Evolutionary conservation across 805 yeast species (phyloP).

Genomic region (Lipomyces spencermartinsiae): DNA sequence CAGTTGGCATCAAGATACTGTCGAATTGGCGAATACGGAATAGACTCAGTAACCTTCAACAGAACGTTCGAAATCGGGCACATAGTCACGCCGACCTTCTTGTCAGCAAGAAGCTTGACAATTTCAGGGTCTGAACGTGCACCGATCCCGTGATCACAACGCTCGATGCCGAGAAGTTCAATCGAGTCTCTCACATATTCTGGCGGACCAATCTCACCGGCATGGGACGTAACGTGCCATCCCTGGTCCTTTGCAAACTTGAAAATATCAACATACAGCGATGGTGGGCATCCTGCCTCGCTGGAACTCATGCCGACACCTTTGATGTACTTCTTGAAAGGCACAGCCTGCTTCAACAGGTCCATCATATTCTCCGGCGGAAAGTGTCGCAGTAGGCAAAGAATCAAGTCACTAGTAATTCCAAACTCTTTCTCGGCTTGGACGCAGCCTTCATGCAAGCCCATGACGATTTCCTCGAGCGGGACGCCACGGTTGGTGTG

Average conservation of each 20-base stretch:
- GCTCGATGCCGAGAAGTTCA: slow-evolving; percentile 62
- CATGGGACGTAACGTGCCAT: slow-evolving; percentile 78
- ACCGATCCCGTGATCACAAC: slow-evolving; percentile 84
- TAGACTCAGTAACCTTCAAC: slow-evolving; percentile 72
- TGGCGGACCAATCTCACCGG: slow-evolving; percentile 88
- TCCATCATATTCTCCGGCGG: slow-evolving; percentile 64
- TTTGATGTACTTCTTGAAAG: slow-evolving; percentile 56
- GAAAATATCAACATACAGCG: slow-evolving; percentile 69
- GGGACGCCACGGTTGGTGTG: slow-evolving; percentile 38
- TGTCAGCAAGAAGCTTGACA: slow-evolving; percentile 61
- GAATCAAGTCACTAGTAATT: slow-evolving; percentile 72
- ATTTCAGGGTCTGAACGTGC: slow-evolving; percentile 61
- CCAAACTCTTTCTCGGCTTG: slow-evolving; percentile 66
- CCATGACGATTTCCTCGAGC: slow-evolving; percentile 37
- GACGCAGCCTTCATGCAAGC: slow-evolving; percentile 67
- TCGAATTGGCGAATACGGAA: slow-evolving; percentile 69
- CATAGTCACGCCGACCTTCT: slow-evolving; percentile 65
- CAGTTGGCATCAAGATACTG: slow-evolving; percentile 65
- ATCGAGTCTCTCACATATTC: slow-evolving; percentile 66
- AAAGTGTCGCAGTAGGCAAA: slow-evolving; percentile 82
- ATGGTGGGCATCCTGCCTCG: slow-evolving; percentile 80
- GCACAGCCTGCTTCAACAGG: slow-evolving; percentile 59
- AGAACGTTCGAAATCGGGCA: slow-evolving; percentile 82
- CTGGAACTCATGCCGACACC: slow-evolving; percentile 86
- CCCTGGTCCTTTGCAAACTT: slow-evolving; percentile 56